Base-by-base conservation (phyloP, 805 yeast species). In the Isabelozyma heimii region DNA sequence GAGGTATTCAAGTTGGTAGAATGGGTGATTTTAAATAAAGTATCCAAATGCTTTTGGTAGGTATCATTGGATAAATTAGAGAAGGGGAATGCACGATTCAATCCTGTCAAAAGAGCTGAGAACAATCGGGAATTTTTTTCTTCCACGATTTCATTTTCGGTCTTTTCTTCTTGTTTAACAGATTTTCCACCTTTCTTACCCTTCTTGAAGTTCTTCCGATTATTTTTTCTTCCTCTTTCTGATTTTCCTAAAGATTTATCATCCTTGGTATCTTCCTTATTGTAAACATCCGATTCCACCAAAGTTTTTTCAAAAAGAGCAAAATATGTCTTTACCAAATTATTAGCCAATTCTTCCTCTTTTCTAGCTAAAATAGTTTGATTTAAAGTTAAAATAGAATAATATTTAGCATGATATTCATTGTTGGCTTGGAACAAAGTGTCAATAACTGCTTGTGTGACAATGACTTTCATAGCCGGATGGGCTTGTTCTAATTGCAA, bases 11-110 rank as follows among this genome's bases (percentile, higher is more conserved):
- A 91, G 65, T 94, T 94, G 24, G 96, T 83, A 14, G 97, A 86
- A 66, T 92, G 97, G 5, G 97, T 91, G 64, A 92, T 92, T 60
- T 82, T 83, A 77, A 87, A 94, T 48, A 94, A 72, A 0, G 96
- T 85, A 61, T 89, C 86, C 61, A 92, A 74, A 69, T 94, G 97
- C 52, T 80, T 75, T 54, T 83, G 81, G 61, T 85, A 89, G 6
- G 81, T 80, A 27, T 85, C 84, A 37, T 83, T 79, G 14, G 90
- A 84, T 47, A 94, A 73, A 53, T 83, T 78, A 2, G 96, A 84
- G 65, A 89, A 94, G 47, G 98, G 98, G 77, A 89, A 92, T 0
- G 98, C 91, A 70, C 99, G 87, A 66, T 94, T 94, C 50, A 94
- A 80, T 57, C 99, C 99, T 1, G 99, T 90, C 55, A 94, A 79